Evolutionary conservation across 2,329 filamentous ascomycete genomes (phyloP).

Genomic region (Decorospora gaudefroyi): DNA sequence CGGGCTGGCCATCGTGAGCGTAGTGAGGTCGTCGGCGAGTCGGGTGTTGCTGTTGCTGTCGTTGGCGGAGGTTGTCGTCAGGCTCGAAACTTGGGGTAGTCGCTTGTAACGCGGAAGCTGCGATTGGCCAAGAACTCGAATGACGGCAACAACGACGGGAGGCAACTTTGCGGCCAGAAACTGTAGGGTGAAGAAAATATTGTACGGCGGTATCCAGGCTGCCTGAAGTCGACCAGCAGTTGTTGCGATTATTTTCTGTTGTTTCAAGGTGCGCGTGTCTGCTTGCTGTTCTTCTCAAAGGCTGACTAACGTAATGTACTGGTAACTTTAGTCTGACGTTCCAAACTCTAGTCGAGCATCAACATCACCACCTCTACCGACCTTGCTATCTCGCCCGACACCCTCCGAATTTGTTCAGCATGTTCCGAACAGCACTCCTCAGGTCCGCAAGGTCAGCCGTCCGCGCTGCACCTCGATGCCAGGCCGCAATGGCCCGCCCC

Average conservation of each 20-base stretch:
- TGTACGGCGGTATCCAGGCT: neutral
- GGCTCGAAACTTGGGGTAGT: slow-evolving; percentile 31
- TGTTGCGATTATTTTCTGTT: slow-evolving; percentile 1
- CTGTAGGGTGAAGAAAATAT: neutral
- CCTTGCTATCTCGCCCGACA: slow-evolving; percentile 30
- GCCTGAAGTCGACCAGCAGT: neutral
- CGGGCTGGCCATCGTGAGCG: slow-evolving; percentile 54
- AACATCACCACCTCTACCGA: slow-evolving; percentile 33
- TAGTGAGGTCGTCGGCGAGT: slow-evolving; percentile 33
- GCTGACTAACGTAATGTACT: slow-evolving; percentile 24
- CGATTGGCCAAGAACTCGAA: slow-evolving; percentile 38
- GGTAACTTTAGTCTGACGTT: slow-evolving; percentile 27
- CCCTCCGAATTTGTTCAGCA: slow-evolving; percentile 54
- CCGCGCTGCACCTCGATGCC: slow-evolving; percentile 49
- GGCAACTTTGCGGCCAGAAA: slow-evolving; percentile 15
- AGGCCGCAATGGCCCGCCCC: slow-evolving; percentile 61
- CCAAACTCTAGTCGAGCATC: slow-evolving; percentile 30
- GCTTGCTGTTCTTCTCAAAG: slow-evolving; percentile 8
- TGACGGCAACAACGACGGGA: slow-evolving; percentile 27
- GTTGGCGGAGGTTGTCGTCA: slow-evolving; percentile 29
- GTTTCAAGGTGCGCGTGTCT: slow-evolving; percentile 3
- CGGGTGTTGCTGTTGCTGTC: slow-evolving; percentile 29
- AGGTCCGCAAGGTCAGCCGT: slow-evolving; percentile 67
- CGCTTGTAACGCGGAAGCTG: slow-evolving; percentile 29
- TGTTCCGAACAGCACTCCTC: slow-evolving; percentile 89